Conservation (phyloP, 208 protist genomes). For the Leishmania arabica region DNA sequence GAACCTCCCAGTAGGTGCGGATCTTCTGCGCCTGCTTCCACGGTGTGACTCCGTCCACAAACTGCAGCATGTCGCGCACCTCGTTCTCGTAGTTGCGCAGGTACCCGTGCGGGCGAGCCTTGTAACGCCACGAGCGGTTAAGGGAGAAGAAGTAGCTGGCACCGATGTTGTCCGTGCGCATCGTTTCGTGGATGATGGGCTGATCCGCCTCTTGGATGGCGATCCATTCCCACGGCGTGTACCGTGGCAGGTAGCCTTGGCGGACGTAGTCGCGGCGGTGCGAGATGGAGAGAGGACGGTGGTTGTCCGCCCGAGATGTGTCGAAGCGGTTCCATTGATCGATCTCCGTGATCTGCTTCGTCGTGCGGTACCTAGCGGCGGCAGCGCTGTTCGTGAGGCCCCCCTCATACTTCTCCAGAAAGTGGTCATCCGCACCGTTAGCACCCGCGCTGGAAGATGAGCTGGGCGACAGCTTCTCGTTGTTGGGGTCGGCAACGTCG, state of each 20-base stretch:
- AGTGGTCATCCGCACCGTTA: constrained; percentile 54
- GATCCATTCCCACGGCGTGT: constrained; percentile 93
- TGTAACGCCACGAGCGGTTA: constrained; percentile 89
- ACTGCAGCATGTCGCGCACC: constrained; percentile 87
- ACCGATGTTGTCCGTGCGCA: constrained; percentile 79
- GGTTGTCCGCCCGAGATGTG: constrained; percentile 77
- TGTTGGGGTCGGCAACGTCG: constrained; percentile 81
- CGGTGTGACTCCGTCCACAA: constrained; percentile 86
- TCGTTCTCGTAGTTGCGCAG: constrained; percentile 90
- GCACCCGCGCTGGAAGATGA: background rate
- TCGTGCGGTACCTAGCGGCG: constrained; percentile 57
- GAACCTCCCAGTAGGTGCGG: constrained; percentile 90
- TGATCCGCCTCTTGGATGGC: constrained; percentile 89
- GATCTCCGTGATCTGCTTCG: constrained; percentile 88
- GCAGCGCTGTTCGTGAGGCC: constrained; percentile 12
- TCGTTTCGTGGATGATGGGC: constrained; percentile 81
- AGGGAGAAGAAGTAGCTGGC: constrained; percentile 82
- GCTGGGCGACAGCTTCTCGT: constrained; percentile 36
- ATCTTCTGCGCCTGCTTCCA: constrained; percentile 93
- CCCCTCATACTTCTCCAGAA: constrained; percentile 87
- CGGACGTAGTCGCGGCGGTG: constrained; percentile 88
- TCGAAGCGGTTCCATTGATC: constrained; percentile 83
- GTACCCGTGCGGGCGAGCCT: constrained; percentile 90
- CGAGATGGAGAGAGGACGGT: constrained; percentile 84
- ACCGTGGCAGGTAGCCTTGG: constrained; percentile 84